phyloP scores from a whole-genome alignment of 345 rosid species.

The Heritiera littoralis region DNA sequence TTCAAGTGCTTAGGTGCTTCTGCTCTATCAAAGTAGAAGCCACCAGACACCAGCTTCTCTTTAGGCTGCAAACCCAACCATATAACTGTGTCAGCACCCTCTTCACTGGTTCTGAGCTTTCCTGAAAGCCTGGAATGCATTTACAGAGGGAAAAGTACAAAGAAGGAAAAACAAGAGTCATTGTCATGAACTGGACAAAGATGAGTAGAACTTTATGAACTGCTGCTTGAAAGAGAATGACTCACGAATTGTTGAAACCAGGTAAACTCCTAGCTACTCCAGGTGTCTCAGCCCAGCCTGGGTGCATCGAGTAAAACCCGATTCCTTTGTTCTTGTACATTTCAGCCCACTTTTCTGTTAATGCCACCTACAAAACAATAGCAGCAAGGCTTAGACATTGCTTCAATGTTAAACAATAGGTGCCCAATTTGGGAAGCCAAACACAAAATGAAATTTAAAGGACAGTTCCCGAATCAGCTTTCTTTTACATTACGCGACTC shows the following conservation, averaged over 20 bases:
- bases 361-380: conserved; percentile 55
- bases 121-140: conserved; percentile 55
- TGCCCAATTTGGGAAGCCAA: background rate
- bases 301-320: conserved; percentile 90
- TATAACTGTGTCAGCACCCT: conserved; percentile 84
- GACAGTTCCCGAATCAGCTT: background rate
- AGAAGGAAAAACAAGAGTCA: background rate
- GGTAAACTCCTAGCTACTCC: conserved; percentile 80
- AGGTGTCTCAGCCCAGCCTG: conserved; percentile 94
- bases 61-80: conserved; percentile 88
- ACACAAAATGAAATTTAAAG: background rate
- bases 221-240: background rate
- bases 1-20: conserved; percentile 75
- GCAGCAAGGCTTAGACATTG: background rate
- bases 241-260: conserved; percentile 53
- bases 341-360: conserved; percentile 81
- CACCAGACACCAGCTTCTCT: conserved; percentile 68
- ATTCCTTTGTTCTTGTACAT: conserved; percentile 67
- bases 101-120: conserved; percentile 74
- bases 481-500: background rate
- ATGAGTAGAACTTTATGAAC: background rate
- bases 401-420: background rate
- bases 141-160: background rate
- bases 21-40: conserved; percentile 85
- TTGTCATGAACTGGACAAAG: background rate